A percentile compares a stretch with the other conserved stretches of the same genome.
These are phyloP conservation scores for Neurospora terricola DNA, from an alignment of 495 filamentous ascomycete genomes.

Conservation along the genomic window DNA sequence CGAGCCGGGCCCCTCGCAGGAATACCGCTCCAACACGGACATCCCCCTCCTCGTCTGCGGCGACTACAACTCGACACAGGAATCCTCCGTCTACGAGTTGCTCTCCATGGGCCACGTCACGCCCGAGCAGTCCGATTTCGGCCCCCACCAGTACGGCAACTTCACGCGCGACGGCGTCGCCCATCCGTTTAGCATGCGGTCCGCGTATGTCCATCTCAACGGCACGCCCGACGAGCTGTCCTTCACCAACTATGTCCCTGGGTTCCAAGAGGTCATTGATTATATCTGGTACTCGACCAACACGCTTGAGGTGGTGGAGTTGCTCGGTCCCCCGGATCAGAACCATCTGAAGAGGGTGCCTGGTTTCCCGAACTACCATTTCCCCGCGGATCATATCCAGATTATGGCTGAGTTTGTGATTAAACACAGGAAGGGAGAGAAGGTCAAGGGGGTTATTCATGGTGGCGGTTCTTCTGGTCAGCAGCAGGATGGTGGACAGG, in stretches of 20 bases:
- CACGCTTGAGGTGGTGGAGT: slow-evolving; percentile 70
- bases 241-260: slow-evolving; percentile 94
- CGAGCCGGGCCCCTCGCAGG: slow-evolving; percentile 45
- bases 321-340: slow-evolving; percentile 85
- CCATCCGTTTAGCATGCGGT: slow-evolving; percentile 89
- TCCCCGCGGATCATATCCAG: slow-evolving; percentile 93
- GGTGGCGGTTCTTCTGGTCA: not conserved
- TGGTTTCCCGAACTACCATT: slow-evolving; percentile 94
- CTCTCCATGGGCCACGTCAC: slow-evolving; percentile 63
- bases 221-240: slow-evolving; percentile 63
- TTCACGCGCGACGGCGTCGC: slow-evolving; percentile 85
- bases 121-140: slow-evolving; percentile 67
- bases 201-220: slow-evolving; percentile 62
- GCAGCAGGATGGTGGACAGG: not conserved
- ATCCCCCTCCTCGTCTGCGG: slow-evolving; percentile 89
- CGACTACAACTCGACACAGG: slow-evolving; percentile 85
- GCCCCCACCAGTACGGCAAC: slow-evolving; percentile 66
- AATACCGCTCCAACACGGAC: slow-evolving; percentile 73
- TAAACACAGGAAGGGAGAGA: slow-evolving; percentile 77
- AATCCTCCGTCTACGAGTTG: slow-evolving; percentile 81
- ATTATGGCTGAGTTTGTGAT: slow-evolving; percentile 86
- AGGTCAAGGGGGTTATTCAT: slow-evolving; percentile 20
- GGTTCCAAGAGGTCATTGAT: slow-evolving; percentile 83
- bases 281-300: slow-evolving; percentile 97
- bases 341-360: slow-evolving; percentile 84